Evolutionary conservation across 192 early-diverging fungal genomes (phyloP).

Genomic region (Coemansia reversa): DNA sequence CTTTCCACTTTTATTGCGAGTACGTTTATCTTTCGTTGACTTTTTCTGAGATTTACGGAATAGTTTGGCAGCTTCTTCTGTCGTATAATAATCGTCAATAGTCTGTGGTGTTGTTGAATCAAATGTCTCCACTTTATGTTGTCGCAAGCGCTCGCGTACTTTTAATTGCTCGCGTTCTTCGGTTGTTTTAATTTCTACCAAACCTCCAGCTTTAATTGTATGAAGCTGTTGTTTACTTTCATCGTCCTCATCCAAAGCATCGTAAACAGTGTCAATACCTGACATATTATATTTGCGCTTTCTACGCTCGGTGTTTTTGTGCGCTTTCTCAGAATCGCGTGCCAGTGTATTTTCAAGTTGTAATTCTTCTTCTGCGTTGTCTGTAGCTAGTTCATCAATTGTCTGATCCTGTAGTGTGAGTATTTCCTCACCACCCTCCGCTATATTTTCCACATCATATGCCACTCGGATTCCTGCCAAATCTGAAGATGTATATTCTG

Average conservation of each 20-base stretch:
- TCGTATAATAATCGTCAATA: conserved; percentile 85
- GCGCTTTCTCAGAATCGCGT: conserved; percentile 63
- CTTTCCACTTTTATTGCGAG: conserved; percentile 42
- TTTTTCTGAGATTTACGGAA: conserved; percentile 78
- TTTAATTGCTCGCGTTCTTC: not conserved
- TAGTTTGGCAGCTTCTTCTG: conserved; percentile 71
- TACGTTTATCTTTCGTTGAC: conserved; percentile 45
- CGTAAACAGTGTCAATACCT: conserved; percentile 44
- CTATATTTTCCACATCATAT: conserved; percentile 46
- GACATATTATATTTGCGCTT: conserved; percentile 54
- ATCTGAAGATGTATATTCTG: conserved; percentile 42
- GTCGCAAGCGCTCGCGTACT: conserved; percentile 1
- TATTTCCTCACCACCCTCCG: conserved; percentile 64
- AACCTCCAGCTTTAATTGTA: not conserved
- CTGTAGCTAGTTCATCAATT: conserved; percentile 57
- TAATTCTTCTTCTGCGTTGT: conserved; percentile 59
- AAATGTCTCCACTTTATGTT: not conserved
- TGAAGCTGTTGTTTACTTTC: not conserved
- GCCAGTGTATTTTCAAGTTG: conserved; percentile 70
- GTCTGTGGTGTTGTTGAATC: not conserved
- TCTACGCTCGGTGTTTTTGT: conserved; percentile 75
- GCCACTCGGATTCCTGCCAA: conserved; percentile 74
- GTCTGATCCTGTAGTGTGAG: conserved; percentile 83
- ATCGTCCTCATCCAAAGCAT: conserved; percentile 72
- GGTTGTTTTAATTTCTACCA: not conserved